These are phyloP conservation scores for Suhomyces wounanorum DNA, from an alignment of 1,139 yeast species.

Conservation along the genomic window DNA sequence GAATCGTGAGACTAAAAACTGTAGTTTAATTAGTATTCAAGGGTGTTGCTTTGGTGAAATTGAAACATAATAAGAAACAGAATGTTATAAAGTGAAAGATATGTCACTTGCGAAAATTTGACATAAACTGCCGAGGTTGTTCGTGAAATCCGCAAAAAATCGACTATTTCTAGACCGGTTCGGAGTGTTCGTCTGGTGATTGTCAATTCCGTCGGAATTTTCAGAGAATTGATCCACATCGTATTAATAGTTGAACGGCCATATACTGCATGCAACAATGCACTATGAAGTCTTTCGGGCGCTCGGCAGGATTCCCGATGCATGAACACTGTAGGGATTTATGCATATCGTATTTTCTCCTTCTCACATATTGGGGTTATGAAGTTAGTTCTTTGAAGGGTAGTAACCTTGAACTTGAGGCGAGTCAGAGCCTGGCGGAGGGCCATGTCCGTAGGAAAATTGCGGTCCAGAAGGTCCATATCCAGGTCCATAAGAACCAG, in stretches of 20 bases:
- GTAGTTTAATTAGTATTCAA: not conserved
- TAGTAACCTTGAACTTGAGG: constrained; percentile 5
- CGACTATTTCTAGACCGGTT: not conserved
- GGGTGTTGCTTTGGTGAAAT: not conserved
- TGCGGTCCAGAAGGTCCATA: not conserved
- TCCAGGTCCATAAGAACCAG: not conserved
- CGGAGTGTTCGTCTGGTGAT: not conserved
- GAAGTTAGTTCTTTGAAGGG: constrained; percentile 1
- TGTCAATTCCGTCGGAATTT: not conserved
- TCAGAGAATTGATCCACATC: not conserved
- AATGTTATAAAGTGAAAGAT: not conserved
- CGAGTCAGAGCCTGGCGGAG: constrained; percentile 1
- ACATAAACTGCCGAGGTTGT: not conserved
- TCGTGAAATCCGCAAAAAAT: not conserved
- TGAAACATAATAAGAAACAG: not conserved
- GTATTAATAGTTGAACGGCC: not conserved
- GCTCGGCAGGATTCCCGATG: not conserved
- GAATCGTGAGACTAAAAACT: not conserved
- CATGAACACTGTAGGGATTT: not conserved
- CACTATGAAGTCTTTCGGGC: not conserved
- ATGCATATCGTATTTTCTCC: constrained; percentile 1
- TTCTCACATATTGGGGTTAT: not conserved
- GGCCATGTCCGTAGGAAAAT: not conserved
- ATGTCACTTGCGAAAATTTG: not conserved
- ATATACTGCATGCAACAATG: not conserved